Evolutionary conservation across 768 basidiomycete species (phyloP), one percentile per base, ranked within the genome.

Genomic region (Mycena chlorophos): DNA sequence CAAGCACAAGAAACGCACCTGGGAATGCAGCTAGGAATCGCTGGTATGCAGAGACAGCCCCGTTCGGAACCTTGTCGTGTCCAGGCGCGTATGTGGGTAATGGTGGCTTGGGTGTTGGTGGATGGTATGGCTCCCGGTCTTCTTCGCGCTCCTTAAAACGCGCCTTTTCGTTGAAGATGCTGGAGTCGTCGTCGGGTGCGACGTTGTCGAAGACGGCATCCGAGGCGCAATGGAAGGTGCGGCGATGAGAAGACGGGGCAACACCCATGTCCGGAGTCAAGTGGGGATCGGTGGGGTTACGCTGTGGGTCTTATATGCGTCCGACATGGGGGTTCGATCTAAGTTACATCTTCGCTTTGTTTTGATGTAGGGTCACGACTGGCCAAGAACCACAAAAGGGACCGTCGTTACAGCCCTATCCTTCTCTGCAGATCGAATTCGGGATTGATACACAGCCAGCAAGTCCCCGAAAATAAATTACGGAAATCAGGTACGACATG

Each of bases 11-110:
- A 51, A 37, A 52, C 64, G 26, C 48, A 66, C 66, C 65, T 19
- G 66, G 66, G 45, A 61, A 67, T 19, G 43, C 47, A 26, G 31
- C 51, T 39, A 68, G 56, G 29, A 68, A 68, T 2, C 58, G 54
- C 29, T 65, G 51, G 47, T 65, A 67, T 22, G 63, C 64, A 22
- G 43, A 29, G 42, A 38, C 43, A 34, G 64, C 61, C 22, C 50
- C 62, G 43, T 57, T 56, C 8, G 48, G 52, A 29, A 58, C 43
- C 51, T 47, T 49, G 23, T 60, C 64, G 51, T 54, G 38, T 34
- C 55, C 31, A 17, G 58, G 58, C 2, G 57, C 54, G 43, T 65
- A 65, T 52, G 65, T 34, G 82, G 71, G 69, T 87, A 89, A 17
- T 27, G 57, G 49, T 22, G 37, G 51, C 53, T 49, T 28, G 19